Conservation (phyloP, 345 rosid genomes). For the Garcia nutans region DNA sequence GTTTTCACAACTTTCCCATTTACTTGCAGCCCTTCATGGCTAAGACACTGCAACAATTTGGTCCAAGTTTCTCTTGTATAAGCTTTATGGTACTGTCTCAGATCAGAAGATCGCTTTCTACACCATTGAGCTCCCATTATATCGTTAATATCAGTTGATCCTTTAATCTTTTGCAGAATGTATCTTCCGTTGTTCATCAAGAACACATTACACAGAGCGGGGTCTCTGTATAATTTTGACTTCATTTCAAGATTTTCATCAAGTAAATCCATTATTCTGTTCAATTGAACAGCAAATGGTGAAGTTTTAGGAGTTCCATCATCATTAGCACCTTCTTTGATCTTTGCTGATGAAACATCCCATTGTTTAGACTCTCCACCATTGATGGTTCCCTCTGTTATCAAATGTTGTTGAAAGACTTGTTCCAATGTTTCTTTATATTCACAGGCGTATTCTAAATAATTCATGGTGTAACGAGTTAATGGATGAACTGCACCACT, state of each 20-base stretch:
- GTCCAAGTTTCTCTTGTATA: constrained; percentile 88
- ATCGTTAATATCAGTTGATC: constrained; percentile 55
- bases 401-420: constrained; percentile 15
- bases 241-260: constrained; percentile 60
- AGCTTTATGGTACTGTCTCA: constrained; percentile 68
- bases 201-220: constrained; percentile 64
- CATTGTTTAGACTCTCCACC: neutral
- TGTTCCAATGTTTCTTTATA: constrained; percentile 22
- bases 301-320: constrained; percentile 33
- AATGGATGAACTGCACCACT: constrained; percentile 31
- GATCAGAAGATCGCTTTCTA: constrained; percentile 63
- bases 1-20: constrained; percentile 78
- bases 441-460: constrained; percentile 27
- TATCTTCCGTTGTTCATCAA: constrained; percentile 97
- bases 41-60: constrained; percentile 62
- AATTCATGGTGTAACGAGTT: constrained; percentile 34
- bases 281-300: constrained; percentile 51
- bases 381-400: neutral
- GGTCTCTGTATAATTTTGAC: constrained; percentile 69
- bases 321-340: constrained; percentile 12
- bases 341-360: neutral
- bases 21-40: constrained; percentile 60
- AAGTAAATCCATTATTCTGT: constrained; percentile 64
- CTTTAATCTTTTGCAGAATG: constrained; percentile 76
- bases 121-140: constrained; percentile 74